Conservation (phyloP, 179 eudicot species). For the Patellifolia procumbens region DNA sequence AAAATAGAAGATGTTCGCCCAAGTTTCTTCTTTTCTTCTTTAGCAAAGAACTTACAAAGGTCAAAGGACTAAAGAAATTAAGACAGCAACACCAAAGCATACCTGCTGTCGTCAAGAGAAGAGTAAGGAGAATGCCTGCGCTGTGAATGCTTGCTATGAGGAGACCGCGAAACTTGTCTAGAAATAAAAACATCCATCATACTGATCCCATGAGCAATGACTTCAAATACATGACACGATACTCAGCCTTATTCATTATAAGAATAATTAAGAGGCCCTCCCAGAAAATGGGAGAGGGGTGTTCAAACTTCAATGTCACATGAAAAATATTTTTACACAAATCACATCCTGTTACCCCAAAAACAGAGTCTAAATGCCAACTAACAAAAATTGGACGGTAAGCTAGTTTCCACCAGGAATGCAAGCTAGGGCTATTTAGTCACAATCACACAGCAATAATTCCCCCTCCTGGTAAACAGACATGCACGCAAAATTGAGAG, state of each 20-base stretch:
- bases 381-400: background rate
- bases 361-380: background rate
- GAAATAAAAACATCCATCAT: slow-evolving; percentile 69
- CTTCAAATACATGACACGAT: slow-evolving; percentile 27
- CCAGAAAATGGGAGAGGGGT: background rate
- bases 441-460: background rate
- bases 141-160: slow-evolving; percentile 88
- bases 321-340: background rate
- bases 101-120: slow-evolving; percentile 84
- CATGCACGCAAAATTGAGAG: background rate
- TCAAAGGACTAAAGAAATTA: slow-evolving; percentile 13
- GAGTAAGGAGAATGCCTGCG: slow-evolving; percentile 95
- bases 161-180: slow-evolving; percentile 95
- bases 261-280: slow-evolving; percentile 1
- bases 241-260: slow-evolving; percentile 32
- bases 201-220: slow-evolving; percentile 70
- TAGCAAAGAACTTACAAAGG: background rate
- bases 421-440: background rate
- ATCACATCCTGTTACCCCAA: background rate
- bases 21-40: background rate
- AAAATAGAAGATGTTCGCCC: background rate
- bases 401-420: background rate
- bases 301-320: background rate
- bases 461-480: background rate
- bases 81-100: slow-evolving; percentile 29